Evolutionary conservation across 2,329 filamentous ascomycete genomes (phyloP).

Genomic region (Paraphoma sp.): DNA sequence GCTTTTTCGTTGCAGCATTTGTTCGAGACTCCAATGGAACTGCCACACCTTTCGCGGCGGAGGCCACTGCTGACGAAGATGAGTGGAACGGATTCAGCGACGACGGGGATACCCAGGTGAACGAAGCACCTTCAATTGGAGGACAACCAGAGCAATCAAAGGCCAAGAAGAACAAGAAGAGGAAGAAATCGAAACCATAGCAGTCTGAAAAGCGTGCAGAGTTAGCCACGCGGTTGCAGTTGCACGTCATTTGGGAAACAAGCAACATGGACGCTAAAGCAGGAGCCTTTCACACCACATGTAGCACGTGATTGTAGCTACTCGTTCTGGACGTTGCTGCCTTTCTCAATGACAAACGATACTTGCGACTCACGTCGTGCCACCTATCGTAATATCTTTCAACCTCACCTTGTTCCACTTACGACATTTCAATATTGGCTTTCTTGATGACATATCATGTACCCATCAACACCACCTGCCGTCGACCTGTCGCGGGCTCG

Average conservation of each 20-base stretch:
- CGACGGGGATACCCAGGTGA: conserved; percentile 20
- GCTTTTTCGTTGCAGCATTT: conserved; percentile 94
- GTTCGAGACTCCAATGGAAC: conserved; percentile 59
- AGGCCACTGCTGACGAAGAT: conserved; percentile 32
- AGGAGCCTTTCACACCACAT: too few species aligned
- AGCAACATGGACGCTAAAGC: too few species aligned
- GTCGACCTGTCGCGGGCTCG: conserved; percentile 31
- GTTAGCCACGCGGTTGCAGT: too few species aligned
- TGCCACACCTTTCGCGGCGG: too few species aligned
- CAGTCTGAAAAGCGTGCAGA: neutral
- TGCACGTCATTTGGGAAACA: too few species aligned
- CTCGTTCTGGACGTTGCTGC: too few species aligned
- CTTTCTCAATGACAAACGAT: too few species aligned
- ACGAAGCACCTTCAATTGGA: neutral
- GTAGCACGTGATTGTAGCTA: too few species aligned
- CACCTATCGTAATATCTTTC: too few species aligned
- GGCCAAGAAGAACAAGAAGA: conserved; percentile 17
- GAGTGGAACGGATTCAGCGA: conserved; percentile 56
- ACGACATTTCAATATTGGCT: too few species aligned
- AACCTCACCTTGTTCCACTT: too few species aligned
- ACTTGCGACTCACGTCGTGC: too few species aligned
- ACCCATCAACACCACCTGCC: conserved; percentile 11
- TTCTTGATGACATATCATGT: conserved; percentile 1
- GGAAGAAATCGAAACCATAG: conserved; percentile 26
- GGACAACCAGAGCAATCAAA: neutral